phyloP scores from a whole-genome alignment of 176 grass and related monocot genomes.

The Oryza coarctata region DNA sequence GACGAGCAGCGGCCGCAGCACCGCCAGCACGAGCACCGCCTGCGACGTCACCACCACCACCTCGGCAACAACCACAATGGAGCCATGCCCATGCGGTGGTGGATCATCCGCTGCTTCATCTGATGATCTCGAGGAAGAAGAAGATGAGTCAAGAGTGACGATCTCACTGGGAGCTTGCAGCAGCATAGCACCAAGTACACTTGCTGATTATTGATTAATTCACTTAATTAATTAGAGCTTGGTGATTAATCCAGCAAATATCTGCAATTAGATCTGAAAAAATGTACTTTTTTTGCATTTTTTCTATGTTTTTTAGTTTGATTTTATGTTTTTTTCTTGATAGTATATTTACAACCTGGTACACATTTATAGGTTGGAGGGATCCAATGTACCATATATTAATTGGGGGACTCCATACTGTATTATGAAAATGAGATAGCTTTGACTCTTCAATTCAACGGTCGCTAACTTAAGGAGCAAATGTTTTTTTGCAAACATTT shows the following conservation, averaged over 20 bases:
- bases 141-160: background rate
- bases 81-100: background rate
- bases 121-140: background rate
- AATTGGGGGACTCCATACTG: background rate
- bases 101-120: background rate
- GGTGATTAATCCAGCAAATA: background rate
- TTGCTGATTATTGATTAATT: background rate
- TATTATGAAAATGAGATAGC: background rate
- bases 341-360: background rate
- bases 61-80: background rate
- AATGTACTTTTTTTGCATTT: background rate
- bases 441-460: background rate
- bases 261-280: background rate
- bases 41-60: background rate
- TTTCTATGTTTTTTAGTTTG: background rate
- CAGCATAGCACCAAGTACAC: background rate
- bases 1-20: background rate
- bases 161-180: background rate
- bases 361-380: background rate
- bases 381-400: conserved; percentile 15
- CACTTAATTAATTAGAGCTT: too few species aligned
- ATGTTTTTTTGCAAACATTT: background rate
- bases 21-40: background rate
- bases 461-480: conserved; percentile 7
- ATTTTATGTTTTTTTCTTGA: background rate